Evolutionary conservation across 805 yeast species (phyloP).

Genomic region (Wickerhamiella galacta): DNA sequence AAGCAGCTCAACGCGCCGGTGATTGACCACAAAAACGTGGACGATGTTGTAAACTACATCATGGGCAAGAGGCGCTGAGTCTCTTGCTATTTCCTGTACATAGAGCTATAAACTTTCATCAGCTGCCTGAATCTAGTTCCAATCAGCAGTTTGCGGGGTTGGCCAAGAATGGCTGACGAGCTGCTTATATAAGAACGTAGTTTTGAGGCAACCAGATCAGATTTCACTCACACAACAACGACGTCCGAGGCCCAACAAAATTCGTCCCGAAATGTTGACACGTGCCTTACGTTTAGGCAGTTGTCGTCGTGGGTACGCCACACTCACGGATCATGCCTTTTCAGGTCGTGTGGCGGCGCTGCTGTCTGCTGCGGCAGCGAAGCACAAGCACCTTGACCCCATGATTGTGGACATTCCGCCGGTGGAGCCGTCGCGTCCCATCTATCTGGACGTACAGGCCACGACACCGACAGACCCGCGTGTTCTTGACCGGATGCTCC

Average conservation of each 20-base stretch:
- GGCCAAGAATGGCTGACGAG: too few relatives aligned
- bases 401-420: conserved; percentile 2
- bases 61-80: too few relatives aligned
- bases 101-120: too few relatives aligned
- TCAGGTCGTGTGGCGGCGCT: conserved; percentile 3
- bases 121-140: too few relatives aligned
- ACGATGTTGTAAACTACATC: conserved; percentile 50
- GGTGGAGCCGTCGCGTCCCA: conserved; percentile 41
- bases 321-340: conserved; percentile 1
- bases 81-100: too few relatives aligned
- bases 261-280: too few relatives aligned
- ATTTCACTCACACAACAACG: too few relatives aligned
- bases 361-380: conserved; percentile 4
- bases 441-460: conserved; percentile 93
- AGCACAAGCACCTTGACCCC: conserved; percentile 4
- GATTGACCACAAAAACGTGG: conserved; percentile 44
- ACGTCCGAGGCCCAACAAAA: too few relatives aligned
- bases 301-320: conserved; percentile 5
- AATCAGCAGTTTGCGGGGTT: too few relatives aligned
- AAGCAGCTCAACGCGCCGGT: conserved; percentile 23
- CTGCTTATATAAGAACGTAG: too few relatives aligned
- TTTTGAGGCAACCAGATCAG: too few relatives aligned
- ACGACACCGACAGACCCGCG: conserved; percentile 97
- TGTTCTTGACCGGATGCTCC: conserved; percentile 37
- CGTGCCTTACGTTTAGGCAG: too few relatives aligned